These are phyloP conservation scores for Pyracantha coccinea DNA, from an alignment of 331 rosid species.

Conservation along the genomic window DNA sequence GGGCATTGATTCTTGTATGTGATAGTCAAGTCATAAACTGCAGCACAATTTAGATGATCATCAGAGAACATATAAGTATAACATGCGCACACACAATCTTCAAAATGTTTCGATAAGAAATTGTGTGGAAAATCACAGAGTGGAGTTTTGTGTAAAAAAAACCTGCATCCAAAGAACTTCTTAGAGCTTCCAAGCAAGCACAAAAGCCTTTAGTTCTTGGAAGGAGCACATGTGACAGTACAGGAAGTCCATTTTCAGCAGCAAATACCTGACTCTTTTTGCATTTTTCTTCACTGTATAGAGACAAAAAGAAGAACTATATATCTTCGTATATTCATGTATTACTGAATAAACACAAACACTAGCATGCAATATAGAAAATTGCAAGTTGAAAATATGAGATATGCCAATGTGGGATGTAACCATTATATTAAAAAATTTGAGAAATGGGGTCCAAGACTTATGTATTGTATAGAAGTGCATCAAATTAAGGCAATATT, in stretches of 20 bases:
- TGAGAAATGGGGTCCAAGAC: background rate
- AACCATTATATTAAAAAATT: background rate
- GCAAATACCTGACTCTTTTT: slow-evolving; percentile 54
- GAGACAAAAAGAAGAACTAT: slow-evolving; percentile 2
- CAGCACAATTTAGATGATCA: slow-evolving; percentile 10
- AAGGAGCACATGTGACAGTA: slow-evolving; percentile 63
- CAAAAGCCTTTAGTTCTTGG: slow-evolving; percentile 89
- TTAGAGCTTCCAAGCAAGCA: slow-evolving; percentile 71
- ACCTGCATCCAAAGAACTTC: slow-evolving; percentile 87
- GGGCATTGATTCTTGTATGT: slow-evolving; percentile 58
- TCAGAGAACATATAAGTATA: background rate
- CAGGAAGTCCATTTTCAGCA: slow-evolving; percentile 68
- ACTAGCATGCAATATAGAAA: background rate
- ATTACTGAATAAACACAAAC: background rate
- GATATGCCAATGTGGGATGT: background rate
- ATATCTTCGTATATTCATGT: background rate
- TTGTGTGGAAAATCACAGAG: background rate
- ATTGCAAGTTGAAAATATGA: background rate
- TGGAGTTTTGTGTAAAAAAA: slow-evolving; percentile 1
- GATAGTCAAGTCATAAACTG: slow-evolving; percentile 88
- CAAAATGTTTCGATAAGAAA: no score
- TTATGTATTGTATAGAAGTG: background rate
- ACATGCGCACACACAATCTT: background rate
- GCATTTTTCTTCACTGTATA: slow-evolving; percentile 66
- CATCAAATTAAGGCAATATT: background rate